Base-by-base conservation (phyloP, 2,329 filamentous ascomycete genomes). In the Talaromyces sp. region DNA sequence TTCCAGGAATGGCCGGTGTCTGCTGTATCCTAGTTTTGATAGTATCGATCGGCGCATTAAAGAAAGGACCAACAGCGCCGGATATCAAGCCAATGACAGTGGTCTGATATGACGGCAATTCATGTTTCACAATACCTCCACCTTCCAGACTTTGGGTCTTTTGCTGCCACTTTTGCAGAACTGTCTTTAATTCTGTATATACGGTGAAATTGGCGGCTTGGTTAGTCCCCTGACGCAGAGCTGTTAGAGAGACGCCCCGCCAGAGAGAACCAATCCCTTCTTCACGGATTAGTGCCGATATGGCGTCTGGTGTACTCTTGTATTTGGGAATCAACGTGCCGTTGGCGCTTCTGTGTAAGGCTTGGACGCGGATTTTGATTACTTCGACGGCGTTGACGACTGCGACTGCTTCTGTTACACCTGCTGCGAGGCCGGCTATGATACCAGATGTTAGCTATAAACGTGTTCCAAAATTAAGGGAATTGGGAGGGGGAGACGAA, bases 361-460 rank as follows among this genome's bases (percentile, higher is more conserved):
- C 93, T 81, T 99, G 94, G 66, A 99, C 84, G 51, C 94, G 89
- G 72, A 99, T 99, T 84, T 99, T 99, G 77, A 99, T 85, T 61
- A 99, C 94, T 80, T 99, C 94, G 93, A 99, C 99, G 5, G 94
- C 94, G 28, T 92, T 97, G 57, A 99, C 94, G 53, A 97, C 90
- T 50, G 89, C 88, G 41, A 99, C 93, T 63, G 94, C 94, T 82
- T 99, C 94, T n/a, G 94, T 97, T 17, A 97, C 86, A 75, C 94
- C 94, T 28, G 94, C 94, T 21, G 89, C 84, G 43, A 99, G 86
- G 70, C 94, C 94, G 67, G 94, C 90, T 86, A 63, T 53, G 48
- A 45, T 4, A 45, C 28, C 21, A 25, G 2, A n/a, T 2, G 1
- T 45, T 25, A 45, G 11, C 37, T 40, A 17, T 17, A 17, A 8